Conservation (phyloP, 176 grass and related monocot genomes). For the Avena insularis region DNA sequence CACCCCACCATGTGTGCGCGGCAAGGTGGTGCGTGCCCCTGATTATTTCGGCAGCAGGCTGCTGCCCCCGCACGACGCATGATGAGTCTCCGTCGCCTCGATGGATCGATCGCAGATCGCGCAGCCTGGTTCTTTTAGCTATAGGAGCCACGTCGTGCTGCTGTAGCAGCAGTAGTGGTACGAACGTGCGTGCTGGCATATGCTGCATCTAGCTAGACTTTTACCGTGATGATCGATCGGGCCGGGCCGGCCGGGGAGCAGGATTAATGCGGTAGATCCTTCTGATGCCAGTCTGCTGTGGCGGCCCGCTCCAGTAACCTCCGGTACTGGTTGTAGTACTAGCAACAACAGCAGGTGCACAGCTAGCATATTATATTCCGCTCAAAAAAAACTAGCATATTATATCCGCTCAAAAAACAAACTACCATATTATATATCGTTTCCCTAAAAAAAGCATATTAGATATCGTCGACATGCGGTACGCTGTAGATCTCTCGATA, state of each 20-base stretch:
- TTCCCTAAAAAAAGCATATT: too few species aligned
- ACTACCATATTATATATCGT: too few species aligned
- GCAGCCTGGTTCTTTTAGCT: too few species aligned
- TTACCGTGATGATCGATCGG: conserved; percentile 4
- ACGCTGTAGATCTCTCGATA: background rate
- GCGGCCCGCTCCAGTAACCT: background rate
- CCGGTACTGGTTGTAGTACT: background rate
- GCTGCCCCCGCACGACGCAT: background rate
- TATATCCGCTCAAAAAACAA: too few species aligned
- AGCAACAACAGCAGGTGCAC: background rate
- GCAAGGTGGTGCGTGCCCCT: background rate
- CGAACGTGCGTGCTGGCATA: background rate
- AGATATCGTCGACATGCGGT: too few species aligned
- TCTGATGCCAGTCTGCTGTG: background rate
- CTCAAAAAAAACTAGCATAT: too few species aligned
- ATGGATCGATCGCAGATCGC: background rate
- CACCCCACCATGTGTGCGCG: conserved; percentile 12
- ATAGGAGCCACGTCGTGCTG: background rate
- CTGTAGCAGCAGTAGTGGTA: background rate
- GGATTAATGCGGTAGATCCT: conserved; percentile 35
- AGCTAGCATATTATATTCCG: background rate
- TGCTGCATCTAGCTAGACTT: background rate
- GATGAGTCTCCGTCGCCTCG: background rate
- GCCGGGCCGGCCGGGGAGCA: background rate
- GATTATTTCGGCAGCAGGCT: background rate